Percentiles rank a stretch among this genome's conserved stretches.
These are phyloP conservation scores for Neofusicoccum umdonicola DNA, from an alignment of 2,329 filamentous ascomycete species.

Conservation along the genomic window DNA sequence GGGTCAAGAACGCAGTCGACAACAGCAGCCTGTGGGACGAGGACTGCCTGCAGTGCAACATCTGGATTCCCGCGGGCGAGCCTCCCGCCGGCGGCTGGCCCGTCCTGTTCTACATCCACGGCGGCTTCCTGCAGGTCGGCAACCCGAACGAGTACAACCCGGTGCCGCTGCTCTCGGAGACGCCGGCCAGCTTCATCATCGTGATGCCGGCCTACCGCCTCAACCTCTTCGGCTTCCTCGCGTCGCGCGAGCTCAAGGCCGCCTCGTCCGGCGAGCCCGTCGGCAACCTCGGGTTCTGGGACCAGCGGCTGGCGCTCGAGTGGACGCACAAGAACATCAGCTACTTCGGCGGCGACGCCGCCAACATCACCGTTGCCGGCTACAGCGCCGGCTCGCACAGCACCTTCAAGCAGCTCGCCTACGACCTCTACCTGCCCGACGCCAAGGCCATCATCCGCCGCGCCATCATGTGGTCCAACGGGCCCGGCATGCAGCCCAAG, in stretches of 20 bases:
- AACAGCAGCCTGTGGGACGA: conserved; percentile 44
- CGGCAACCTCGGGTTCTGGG: conserved; percentile 58
- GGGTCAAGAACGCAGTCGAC: conserved; percentile 1
- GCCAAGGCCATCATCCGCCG: conserved; percentile 49
- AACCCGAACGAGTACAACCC: conserved; percentile 48
- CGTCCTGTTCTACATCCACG: conserved; percentile 58
- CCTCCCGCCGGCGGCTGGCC: conserved; percentile 52
- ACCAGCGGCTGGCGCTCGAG: conserved; percentile 55
- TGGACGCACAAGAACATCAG: conserved; percentile 54
- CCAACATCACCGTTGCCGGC: conserved; percentile 54
- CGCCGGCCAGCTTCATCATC: conserved; percentile 49
- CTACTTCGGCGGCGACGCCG: conserved; percentile 51
- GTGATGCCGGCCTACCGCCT: conserved; percentile 58
- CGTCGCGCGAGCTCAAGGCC: conserved; percentile 47
- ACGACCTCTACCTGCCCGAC: conserved; percentile 52
- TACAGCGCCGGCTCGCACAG: conserved; percentile 59
- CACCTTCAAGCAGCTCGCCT: conserved; percentile 56
- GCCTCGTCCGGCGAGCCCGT: conserved; percentile 35
- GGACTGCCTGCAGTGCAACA: conserved; percentile 57
- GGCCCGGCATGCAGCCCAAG: conserved; percentile 54
- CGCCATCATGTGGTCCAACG: conserved; percentile 55
- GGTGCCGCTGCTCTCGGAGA: conserved; percentile 49
- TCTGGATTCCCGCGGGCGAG: conserved; percentile 54
- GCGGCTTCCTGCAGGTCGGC: conserved; percentile 59
- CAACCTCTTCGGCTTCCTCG: conserved; percentile 57